Evolutionary conservation across 2,329 filamentous ascomycete species (phyloP).

Genomic region (Aciculosporium take): DNA sequence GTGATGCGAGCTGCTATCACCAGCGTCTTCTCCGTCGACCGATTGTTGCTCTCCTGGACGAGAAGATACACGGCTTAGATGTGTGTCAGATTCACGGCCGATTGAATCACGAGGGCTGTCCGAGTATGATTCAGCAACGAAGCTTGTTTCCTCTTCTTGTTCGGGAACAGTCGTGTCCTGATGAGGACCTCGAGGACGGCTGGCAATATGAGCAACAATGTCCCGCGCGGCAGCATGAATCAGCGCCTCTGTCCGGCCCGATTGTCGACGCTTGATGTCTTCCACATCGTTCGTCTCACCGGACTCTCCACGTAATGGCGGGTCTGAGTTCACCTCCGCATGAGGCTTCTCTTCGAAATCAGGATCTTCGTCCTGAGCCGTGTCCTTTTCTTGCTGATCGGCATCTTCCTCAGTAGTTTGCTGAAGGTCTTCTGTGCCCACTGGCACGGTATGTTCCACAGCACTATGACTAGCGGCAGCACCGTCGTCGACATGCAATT

Average conservation of each 20-base stretch:
- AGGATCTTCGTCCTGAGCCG: not conserved
- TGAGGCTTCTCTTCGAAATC: not conserved
- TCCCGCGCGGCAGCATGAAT: constrained; percentile 39
- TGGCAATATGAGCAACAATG: constrained; percentile 27
- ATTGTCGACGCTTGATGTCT: constrained; percentile 22
- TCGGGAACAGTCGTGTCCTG: constrained; percentile 9
- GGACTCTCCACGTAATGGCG: constrained; percentile 9
- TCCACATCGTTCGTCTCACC: constrained; percentile 10
- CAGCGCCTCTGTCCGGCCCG: constrained; percentile 33
- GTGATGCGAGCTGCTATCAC: constrained; percentile 35
- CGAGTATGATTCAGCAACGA: constrained; percentile 13
- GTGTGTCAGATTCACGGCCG: constrained; percentile 11
- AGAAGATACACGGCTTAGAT: constrained; percentile 8
- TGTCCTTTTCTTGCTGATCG: constrained; percentile 2
- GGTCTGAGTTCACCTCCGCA: not conserved
- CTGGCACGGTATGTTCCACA: not conserved
- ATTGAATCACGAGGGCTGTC: constrained; percentile 11
- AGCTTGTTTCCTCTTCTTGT: constrained; percentile 11
- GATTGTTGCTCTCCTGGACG: constrained; percentile 9
- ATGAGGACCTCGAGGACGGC: constrained; percentile 14
- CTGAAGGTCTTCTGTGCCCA: not conserved
- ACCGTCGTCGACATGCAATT: not conserved
- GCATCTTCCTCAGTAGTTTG: constrained; percentile 2
- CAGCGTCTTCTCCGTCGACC: constrained; percentile 14
- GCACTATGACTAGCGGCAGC: not conserved